Conservation (phyloP, 148 eudicot genomes). For the Rhododendron simsii region DNA sequence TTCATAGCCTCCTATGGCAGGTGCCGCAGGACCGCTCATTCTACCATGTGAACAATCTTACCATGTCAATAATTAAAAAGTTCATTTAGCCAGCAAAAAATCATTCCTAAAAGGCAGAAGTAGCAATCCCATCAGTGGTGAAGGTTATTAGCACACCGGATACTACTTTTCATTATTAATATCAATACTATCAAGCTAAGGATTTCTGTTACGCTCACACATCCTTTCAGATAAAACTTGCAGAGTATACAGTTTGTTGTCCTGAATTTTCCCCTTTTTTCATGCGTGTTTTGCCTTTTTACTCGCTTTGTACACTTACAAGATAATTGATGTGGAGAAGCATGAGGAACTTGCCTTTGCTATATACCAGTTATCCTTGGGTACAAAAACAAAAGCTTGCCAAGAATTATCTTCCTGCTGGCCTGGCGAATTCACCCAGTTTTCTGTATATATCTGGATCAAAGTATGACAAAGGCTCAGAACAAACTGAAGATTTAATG, state of each 20-base stretch:
- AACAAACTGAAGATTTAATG: neutral
- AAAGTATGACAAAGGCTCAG: neutral
- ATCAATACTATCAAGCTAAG: neutral
- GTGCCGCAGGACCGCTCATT: neutral
- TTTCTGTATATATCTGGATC: slow-evolving; percentile 90
- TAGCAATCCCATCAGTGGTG: neutral
- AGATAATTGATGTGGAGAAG: neutral
- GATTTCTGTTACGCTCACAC: neutral
- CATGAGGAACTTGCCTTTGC: slow-evolving; percentile 64
- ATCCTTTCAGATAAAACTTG: neutral
- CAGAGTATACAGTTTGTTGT: neutral
- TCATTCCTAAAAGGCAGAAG: neutral
- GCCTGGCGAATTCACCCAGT: slow-evolving; percentile 98
- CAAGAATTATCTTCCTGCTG: slow-evolving; percentile 96
- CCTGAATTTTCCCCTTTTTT: too few species aligned
- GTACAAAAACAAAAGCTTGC: slow-evolving; percentile 94
- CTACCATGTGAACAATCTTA: neutral
- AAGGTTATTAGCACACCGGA: neutral
- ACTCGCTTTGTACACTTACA: neutral
- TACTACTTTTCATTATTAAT: neutral
- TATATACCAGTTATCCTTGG: slow-evolving; percentile 87
- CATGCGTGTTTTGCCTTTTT: neutral
- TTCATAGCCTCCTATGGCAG: neutral
- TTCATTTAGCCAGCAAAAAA: neutral
- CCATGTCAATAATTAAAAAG: neutral